These are phyloP conservation scores for Yamadazyma triangularis DNA, from an alignment of 1,139 yeast species.

Conservation along the genomic window DNA sequence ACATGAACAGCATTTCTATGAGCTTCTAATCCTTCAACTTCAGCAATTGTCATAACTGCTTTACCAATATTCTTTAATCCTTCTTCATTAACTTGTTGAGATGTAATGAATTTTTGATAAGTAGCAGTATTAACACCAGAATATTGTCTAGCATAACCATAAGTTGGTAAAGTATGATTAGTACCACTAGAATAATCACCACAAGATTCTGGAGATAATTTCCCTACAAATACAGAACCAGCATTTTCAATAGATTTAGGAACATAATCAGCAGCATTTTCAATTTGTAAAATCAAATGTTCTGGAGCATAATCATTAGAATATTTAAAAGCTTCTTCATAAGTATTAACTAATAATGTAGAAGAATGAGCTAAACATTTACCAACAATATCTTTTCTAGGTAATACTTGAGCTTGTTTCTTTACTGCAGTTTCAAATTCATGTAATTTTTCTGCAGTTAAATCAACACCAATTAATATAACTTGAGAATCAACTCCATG, in stretches of 20 bases:
- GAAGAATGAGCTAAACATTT: conserved; percentile 90
- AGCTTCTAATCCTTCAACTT: conserved; percentile 93
- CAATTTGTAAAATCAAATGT: conserved; percentile 87
- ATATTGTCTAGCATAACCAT: conserved; percentile 96
- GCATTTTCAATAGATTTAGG: conserved; percentile 78
- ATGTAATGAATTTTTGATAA: conserved; percentile 90
- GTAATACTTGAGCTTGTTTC: conserved; percentile 77
- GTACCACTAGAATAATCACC: conserved; percentile 99
- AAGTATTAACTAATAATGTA: conserved; percentile 60
- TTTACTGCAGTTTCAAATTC: conserved; percentile 79
- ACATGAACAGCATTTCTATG: conserved; percentile 95
- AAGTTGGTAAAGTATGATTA: conserved; percentile 95
- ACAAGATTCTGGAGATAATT: conserved; percentile 94
- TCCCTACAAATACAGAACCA: conserved; percentile 94
- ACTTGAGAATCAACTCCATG: conserved; percentile 99
- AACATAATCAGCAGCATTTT: conserved; percentile 69
- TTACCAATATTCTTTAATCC: conserved; percentile 86
- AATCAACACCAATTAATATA: conserved; percentile 76
- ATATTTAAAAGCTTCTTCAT: conserved; percentile 75
- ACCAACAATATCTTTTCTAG: conserved; percentile 90
- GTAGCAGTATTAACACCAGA: conserved; percentile 96
- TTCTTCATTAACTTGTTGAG: conserved; percentile 81
- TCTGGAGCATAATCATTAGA: conserved; percentile 95
- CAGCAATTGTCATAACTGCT: conserved; percentile 97
- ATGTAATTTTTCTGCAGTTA: conserved; percentile 54